phyloP scores from a whole-genome alignment of 169 alveolate genomes.

The Amoebophrya sp. region DNA sequence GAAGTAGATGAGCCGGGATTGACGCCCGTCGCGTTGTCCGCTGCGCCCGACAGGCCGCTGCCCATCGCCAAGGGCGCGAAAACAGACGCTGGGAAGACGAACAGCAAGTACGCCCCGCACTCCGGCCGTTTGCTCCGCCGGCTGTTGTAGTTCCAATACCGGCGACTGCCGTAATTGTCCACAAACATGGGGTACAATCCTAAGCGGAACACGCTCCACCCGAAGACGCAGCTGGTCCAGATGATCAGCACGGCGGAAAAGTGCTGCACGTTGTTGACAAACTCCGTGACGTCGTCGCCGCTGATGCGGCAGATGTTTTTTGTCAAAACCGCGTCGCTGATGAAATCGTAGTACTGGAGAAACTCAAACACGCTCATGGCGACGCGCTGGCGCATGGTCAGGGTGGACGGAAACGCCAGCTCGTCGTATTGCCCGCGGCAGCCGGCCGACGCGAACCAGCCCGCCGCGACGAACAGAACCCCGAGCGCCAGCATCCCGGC shows the following conservation, averaged over 20 bases:
- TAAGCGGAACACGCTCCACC: not conserved
- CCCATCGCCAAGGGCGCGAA: not conserved
- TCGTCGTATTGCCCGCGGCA: not conserved
- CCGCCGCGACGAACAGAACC: not conserved
- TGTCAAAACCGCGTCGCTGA: not conserved
- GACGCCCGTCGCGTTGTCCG: not conserved
- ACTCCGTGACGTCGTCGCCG: not conserved
- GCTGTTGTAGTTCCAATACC: not conserved
- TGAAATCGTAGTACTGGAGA: not conserved
- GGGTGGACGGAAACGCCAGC: not conserved
- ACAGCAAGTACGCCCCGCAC: not conserved
- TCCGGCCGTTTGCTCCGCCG: not conserved
- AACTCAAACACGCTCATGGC: not conserved
- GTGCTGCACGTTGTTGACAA: not conserved
- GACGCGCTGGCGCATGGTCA: not conserved
- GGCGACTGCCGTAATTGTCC: not conserved
- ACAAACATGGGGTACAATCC: not conserved
- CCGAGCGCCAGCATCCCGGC: not conserved
- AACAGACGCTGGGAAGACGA: not conserved
- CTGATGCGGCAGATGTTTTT: not conserved
- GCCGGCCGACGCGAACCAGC: not conserved
- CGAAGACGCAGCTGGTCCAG: not conserved
- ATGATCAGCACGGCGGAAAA: not conserved
- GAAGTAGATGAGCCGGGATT: not conserved
- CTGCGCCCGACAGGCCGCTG: not conserved